These are phyloP conservation scores for Penicillium taxi DNA, from an alignment of 495 filamentous ascomycete genomes.

Conservation along the genomic window DNA sequence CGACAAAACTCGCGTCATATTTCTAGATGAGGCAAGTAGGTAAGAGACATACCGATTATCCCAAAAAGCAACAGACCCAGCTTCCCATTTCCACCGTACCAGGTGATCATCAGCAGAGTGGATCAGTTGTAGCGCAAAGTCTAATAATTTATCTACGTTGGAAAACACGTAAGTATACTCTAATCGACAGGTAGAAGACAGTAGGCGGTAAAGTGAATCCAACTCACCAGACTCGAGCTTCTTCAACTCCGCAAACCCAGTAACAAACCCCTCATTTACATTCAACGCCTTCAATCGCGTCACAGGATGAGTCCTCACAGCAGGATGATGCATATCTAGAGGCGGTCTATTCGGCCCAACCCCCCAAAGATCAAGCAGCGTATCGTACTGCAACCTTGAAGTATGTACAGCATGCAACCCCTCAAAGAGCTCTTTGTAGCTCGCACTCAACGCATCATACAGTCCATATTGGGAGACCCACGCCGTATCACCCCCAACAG, in stretches of 20 bases:
- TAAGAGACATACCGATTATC: constrained; percentile 41
- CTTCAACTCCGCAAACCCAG: constrained; percentile 47
- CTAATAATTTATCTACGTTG: constrained; percentile 36
- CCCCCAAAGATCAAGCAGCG: constrained; percentile 40
- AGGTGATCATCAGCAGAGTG: constrained; percentile 47
- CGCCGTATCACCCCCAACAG: constrained; percentile 46
- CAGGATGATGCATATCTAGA: constrained; percentile 47
- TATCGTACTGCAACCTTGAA: constrained; percentile 38
- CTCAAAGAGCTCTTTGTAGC: constrained; percentile 40
- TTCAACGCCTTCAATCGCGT: constrained; percentile 46
- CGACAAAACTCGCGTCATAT: not conserved
- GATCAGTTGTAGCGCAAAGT: constrained; percentile 44
- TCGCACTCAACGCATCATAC: constrained; percentile 42
- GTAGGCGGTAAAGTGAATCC: not conserved
- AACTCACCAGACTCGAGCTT: constrained; percentile 35
- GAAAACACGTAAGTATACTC: not conserved
- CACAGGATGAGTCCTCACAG: constrained; percentile 48
- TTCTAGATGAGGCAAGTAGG: too few species aligned
- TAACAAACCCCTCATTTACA: constrained; percentile 45
- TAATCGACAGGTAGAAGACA: not conserved
- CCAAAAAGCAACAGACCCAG: constrained; percentile 48
- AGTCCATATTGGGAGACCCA: constrained; percentile 46
- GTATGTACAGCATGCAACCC: constrained; percentile 45
- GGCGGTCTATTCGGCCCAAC: constrained; percentile 41
- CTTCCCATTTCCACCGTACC: constrained; percentile 49